Conservation (phyloP, 1,284 basidiomycete species). For the Moesziomyces globuligerus region DNA sequence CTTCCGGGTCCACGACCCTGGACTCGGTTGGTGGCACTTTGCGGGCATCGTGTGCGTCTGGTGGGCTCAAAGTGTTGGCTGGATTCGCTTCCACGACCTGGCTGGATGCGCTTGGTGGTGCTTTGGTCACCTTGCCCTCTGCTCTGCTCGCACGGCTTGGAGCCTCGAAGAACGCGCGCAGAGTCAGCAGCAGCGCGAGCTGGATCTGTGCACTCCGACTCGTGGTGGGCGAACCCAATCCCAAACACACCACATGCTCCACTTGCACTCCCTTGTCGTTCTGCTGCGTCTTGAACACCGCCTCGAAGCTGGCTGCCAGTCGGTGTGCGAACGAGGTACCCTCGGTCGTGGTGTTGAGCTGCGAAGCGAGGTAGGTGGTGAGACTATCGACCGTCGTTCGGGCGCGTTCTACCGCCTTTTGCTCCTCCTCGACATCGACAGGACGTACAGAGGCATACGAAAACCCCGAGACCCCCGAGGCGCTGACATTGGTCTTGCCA, state of each 20-base stretch:
- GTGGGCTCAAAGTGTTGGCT: too few relatives aligned
- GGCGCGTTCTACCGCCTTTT: neutral
- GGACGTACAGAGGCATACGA: neutral
- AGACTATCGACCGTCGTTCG: neutral
- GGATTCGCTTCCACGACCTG: too few relatives aligned
- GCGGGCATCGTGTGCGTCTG: too few relatives aligned
- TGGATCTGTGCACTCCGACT: conserved; percentile 34
- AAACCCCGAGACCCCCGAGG: neutral
- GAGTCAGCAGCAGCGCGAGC: conserved; percentile 23
- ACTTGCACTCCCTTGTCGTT: too few relatives aligned
- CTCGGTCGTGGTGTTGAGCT: neutral
- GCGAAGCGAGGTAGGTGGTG: neutral
- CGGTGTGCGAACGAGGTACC: conserved; percentile 1
- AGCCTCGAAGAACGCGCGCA: conserved; percentile 6
- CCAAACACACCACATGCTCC: conserved; percentile 32
- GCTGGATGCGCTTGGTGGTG: too few relatives aligned
- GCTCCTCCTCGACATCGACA: neutral
- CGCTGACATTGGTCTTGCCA: too few relatives aligned
- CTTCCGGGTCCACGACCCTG: too few relatives aligned
- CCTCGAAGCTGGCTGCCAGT: too few relatives aligned
- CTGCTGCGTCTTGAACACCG: neutral
- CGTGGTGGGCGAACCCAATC: conserved; percentile 16
- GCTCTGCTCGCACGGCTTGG: too few relatives aligned
- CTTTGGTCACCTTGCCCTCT: too few relatives aligned
- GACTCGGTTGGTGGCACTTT: too few relatives aligned